These are phyloP conservation scores for Corymbia citriodora DNA, from an alignment of 441 rosid species.

Conservation along the genomic window DNA sequence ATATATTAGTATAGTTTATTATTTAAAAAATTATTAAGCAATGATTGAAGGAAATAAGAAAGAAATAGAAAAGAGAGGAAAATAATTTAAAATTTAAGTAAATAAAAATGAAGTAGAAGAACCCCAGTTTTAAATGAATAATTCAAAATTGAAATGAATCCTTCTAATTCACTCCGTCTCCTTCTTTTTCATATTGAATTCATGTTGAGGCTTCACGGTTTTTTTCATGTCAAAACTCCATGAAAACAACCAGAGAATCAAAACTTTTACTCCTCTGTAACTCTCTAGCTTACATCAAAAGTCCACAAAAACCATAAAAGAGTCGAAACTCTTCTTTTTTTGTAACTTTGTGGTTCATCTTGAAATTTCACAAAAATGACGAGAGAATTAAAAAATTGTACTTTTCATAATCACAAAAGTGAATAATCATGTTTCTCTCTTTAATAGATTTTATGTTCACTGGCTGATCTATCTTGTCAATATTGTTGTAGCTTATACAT, in stretches of 20 bases:
- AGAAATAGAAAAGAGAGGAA: background rate
- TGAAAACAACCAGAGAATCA: no score
- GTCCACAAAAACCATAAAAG: background rate
- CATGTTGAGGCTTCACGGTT: background rate
- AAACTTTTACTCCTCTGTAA: no score
- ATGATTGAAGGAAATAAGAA: background rate
- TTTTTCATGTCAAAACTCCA: background rate
- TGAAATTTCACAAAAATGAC: no score
- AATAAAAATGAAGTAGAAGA: background rate
- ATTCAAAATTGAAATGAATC: background rate
- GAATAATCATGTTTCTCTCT: background rate
- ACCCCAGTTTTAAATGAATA: background rate
- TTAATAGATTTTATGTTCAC: background rate
- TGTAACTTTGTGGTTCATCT: background rate
- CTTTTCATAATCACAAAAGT: background rate
- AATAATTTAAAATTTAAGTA: no score
- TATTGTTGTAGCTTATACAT: background rate
- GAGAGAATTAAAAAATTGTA: background rate
- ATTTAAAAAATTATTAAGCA: background rate
- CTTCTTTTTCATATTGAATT: background rate
- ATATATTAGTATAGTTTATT: no score
- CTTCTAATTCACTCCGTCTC: background rate
- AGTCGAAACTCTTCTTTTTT: background rate
- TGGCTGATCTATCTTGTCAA: background rate
- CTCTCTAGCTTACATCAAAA: background rate